Evolutionary conservation across 2,329 filamentous ascomycete species (phyloP).

Genomic region (Diplodia corticola): DNA sequence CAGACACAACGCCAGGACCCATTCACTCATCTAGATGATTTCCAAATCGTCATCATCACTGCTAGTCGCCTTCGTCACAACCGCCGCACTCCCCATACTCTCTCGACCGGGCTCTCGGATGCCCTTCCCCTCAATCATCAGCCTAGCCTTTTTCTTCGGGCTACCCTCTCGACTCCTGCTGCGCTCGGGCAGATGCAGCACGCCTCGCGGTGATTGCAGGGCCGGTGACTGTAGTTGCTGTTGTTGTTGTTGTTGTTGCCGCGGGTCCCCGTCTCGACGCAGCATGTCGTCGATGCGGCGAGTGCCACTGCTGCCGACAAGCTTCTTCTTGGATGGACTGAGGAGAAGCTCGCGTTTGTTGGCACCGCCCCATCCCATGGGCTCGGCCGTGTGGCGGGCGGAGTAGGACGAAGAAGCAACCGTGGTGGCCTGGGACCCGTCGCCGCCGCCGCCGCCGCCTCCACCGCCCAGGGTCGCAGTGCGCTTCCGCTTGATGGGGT

Average conservation of each 20-base stretch:
- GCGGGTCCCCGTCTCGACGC: not conserved
- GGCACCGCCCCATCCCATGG: constrained; percentile 53
- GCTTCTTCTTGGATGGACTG: constrained; percentile 9
- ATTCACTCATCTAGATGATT: constrained; percentile 40
- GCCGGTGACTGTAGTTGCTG: not conserved
- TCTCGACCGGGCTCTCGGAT: constrained; percentile 52
- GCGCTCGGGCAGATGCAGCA: constrained; percentile 21
- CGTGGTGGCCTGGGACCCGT: constrained; percentile 29
- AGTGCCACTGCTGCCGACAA: not conserved
- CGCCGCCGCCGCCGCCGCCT: too few species aligned
- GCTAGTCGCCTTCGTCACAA: constrained; percentile 22
- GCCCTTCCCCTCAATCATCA: constrained; percentile 50
- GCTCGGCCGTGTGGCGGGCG: constrained; percentile 28
- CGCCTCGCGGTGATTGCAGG: not conserved
- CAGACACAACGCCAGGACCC: not conserved
- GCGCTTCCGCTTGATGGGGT: constrained; percentile 47
- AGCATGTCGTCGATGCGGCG: constrained; percentile 16
- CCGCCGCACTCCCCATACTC: constrained; percentile 40
- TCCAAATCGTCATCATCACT: constrained; percentile 52
- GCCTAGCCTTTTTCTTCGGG: constrained; percentile 52
- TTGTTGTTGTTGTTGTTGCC: not conserved
- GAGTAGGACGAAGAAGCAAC: constrained; percentile 22
- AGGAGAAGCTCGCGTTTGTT: constrained; percentile 23
- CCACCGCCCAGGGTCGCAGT: constrained; percentile 29
- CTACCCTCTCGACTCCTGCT: constrained; percentile 33